A percentile compares a stretch with the other conserved stretches of the same genome.
These are phyloP conservation scores for Catunica adiposa DNA, from an alignment of 2,329 filamentous ascomycete genomes.

Conservation along the genomic window DNA sequence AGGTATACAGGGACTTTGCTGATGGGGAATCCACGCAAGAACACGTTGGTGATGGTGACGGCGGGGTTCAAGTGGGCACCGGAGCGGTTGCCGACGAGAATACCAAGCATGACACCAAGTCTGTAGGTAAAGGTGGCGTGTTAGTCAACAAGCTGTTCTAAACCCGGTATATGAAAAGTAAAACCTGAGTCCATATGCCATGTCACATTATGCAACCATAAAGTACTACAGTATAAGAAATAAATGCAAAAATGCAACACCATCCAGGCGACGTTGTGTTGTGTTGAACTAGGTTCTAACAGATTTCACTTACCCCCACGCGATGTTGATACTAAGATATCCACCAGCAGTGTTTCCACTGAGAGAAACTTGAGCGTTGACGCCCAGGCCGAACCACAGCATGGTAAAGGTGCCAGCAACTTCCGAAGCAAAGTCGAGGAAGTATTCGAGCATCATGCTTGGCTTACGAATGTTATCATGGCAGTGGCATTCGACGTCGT, in stretches of 20 bases:
- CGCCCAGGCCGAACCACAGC: slow-evolving; percentile 52
- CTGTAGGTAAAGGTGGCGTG: slow-evolving; percentile 19
- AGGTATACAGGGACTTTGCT: slow-evolving; percentile 51
- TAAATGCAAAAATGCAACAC: neutral
- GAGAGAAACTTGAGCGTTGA: slow-evolving; percentile 51
- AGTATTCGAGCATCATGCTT: slow-evolving; percentile 10
- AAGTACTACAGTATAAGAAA: neutral
- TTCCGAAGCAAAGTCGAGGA: slow-evolving; percentile 32
- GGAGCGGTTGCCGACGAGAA: slow-evolving; percentile 48
- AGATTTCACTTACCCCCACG: slow-evolving; percentile 28
- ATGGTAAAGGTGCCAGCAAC: slow-evolving; percentile 54
- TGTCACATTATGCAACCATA: neutral
- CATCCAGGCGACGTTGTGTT: neutral
- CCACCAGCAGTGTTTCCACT: slow-evolving; percentile 32
- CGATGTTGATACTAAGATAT: slow-evolving; percentile 34
- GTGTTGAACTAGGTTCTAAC: neutral
- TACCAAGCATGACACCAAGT: slow-evolving; percentile 51
- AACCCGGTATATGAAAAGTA: neutral
- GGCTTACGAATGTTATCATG: slow-evolving; percentile 5
- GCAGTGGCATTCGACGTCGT: neutral
- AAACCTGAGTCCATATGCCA: neutral
- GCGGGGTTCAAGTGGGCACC: slow-evolving; percentile 55
- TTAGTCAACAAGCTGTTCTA: slow-evolving; percentile 1
- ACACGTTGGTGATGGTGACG: slow-evolving; percentile 52
- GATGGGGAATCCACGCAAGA: slow-evolving; percentile 53